Evolutionary conservation across 345 rosid genomes (phyloP).

Genomic region (Brassica incana): DNA sequence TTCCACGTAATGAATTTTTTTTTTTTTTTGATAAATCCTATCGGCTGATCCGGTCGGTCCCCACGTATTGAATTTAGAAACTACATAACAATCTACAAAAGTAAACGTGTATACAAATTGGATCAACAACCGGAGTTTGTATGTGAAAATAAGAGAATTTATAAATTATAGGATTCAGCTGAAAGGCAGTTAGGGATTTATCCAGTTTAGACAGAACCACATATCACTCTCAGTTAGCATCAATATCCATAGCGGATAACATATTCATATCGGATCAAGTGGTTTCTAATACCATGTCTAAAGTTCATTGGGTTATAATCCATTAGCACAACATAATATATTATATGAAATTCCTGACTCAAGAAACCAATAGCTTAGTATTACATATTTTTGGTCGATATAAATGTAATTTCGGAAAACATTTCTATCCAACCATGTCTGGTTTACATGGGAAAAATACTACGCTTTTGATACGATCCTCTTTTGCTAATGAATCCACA

Average conservation of each 20-base stretch:
- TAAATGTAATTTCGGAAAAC: neutral
- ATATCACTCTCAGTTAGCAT: neutral
- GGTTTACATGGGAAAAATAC: neutral
- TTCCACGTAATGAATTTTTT: neutral
- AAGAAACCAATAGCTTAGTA: neutral
- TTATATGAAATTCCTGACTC: neutral
- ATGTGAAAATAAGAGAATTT: neutral
- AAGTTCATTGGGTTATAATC: neutral
- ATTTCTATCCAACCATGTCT: neutral
- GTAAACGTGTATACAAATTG: neutral
- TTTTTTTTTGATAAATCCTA: no score
- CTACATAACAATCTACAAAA: neutral
- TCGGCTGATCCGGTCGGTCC: no score
- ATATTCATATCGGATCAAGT: neutral
- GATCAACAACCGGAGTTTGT: neutral
- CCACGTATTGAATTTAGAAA: constrained; percentile 3
- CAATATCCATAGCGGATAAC: neutral
- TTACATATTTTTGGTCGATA: neutral
- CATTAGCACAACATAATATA: neutral
- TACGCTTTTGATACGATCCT: no score
- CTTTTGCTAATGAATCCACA: no score
- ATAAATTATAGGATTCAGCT: neutral
- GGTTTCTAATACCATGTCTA: neutral
- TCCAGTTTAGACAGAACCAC: neutral
- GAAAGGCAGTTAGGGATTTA: neutral